Base-by-base conservation (phyloP, 495 filamentous ascomycete genomes). In the Aspergillus biplanus region DNA sequence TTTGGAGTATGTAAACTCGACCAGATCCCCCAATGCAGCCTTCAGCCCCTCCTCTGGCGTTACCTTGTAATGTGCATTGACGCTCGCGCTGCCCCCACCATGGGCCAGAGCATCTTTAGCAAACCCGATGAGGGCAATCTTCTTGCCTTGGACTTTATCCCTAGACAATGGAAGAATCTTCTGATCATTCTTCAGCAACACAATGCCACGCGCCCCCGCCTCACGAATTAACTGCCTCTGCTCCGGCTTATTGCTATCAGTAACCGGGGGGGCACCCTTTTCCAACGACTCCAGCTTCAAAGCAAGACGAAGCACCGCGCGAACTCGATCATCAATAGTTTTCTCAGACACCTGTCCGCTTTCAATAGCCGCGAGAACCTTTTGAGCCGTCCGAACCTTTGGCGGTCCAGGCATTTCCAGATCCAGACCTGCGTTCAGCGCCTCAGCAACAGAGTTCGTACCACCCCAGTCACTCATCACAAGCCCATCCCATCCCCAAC, bases 401-500 rank as follows among this genome's bases (percentile, higher is more conserved):
- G 86, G 74, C 6, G 84, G 82, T 15, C 87, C 86, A 12, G 87
- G 86, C 87, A 89, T 89, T 67, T 90, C 87, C 12, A 90, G 71
- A 69, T 89, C 86, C 11, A 87, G 73, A 6, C 87, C 86, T 44
- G 87, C 87, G 37, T 85, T 79, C 3, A 83, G 73, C 4, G 86
- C 78, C 6, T 80, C 63, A 42, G 59, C 57, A 4, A 49, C 39
- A 18, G 58, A 63, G 48, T 61, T 69, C 18, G 42, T 59, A 63
- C 84, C 87, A 39, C 82, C 84, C 86, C 87, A 90, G 73, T 89
- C 87, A 62, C 80, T 83, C 85, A 89, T 89, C 15, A 87, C 73
- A 49, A 85, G 69, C 0, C 87, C 88, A 47, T 88, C 75, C 74
- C 78, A 92, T 5, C 80, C 82, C 87, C 86, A 89, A 70, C 90